phyloP scores from a whole-genome alignment of 148 eudicot genomes.

The Heliosperma pusillum region DNA sequence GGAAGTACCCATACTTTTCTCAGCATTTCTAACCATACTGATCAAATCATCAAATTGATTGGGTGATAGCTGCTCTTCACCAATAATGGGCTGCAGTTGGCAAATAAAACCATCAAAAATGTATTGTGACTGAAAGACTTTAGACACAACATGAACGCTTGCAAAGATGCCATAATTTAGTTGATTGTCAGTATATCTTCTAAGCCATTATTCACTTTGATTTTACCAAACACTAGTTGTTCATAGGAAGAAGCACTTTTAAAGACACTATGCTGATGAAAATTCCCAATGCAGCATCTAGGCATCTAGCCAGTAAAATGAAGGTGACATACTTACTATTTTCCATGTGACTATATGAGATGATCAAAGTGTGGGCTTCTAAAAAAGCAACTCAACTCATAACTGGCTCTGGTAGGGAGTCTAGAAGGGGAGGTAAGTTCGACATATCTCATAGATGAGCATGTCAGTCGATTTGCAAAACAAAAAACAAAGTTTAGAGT shows the following conservation, averaged over 20 bases:
- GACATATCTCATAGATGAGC: too few relatives aligned
- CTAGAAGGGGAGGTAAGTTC: too few relatives aligned
- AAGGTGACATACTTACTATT: neutral
- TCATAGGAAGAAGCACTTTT: neutral
- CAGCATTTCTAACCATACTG: constrained; percentile 84
- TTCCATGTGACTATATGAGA: too few relatives aligned
- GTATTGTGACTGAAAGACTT: neutral
- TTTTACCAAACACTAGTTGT: neutral
- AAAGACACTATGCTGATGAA: too few relatives aligned
- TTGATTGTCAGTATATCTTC: neutral
- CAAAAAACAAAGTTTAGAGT: too few relatives aligned
- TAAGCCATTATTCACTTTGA: neutral
- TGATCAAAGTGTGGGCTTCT: too few relatives aligned
- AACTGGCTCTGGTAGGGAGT: too few relatives aligned
- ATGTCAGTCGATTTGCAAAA: too few relatives aligned
- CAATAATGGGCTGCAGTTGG: constrained; percentile 43
- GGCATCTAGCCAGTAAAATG: neutral
- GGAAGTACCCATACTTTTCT: constrained; percentile 58
- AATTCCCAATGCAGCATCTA: too few relatives aligned
- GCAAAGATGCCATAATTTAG: neutral
- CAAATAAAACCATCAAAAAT: constrained; percentile 12
- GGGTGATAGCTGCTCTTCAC: constrained; percentile 40
- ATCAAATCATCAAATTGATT: constrained; percentile 63
- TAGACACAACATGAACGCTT: neutral
- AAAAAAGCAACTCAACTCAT: too few relatives aligned